These are phyloP conservation scores for Claviceps sp. DNA, from an alignment of 2,329 filamentous ascomycete genomes.

Conservation along the genomic window DNA sequence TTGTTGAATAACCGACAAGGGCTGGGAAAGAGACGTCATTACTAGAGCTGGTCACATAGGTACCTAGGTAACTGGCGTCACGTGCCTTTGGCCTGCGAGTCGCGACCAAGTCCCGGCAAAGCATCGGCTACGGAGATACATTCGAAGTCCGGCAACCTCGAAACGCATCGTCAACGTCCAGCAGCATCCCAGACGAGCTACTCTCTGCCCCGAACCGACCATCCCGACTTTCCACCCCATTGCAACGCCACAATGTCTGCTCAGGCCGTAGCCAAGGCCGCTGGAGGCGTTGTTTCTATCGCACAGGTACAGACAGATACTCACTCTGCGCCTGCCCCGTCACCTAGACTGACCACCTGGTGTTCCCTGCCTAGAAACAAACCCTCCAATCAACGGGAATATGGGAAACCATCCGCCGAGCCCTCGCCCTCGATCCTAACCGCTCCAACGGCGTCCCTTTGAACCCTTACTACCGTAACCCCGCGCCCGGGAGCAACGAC, in stretches of 20 bases:
- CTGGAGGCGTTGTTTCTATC: conserved; percentile 40
- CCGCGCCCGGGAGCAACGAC: conserved; percentile 39
- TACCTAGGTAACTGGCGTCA: no score
- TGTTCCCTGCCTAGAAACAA: conserved; percentile 59
- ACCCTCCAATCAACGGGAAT: conserved; percentile 80
- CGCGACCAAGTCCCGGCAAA: conserved; percentile 5
- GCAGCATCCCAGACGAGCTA: background rate
- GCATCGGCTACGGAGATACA: conserved; percentile 6
- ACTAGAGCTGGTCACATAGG: no score
- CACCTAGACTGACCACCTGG: no score
- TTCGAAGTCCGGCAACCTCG: background rate
- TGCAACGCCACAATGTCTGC: conserved; percentile 40
- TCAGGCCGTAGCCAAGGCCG: conserved; percentile 44
- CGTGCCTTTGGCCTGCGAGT: no score
- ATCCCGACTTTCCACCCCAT: conserved; percentile 1
- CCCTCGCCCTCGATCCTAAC: conserved; percentile 69
- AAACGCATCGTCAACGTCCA: conserved; percentile 8
- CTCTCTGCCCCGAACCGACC: conserved; percentile 6
- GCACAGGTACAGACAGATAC: conserved; percentile 37
- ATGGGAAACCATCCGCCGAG: conserved; percentile 70
- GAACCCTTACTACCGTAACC: conserved; percentile 85
- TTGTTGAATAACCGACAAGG: no score
- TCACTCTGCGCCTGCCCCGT: background rate
- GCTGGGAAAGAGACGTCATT: no score
- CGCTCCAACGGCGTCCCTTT: conserved; percentile 86